phyloP scores from a whole-genome alignment of 1,284 basidiomycete species.

The Austroboletus rostrupii region DNA sequence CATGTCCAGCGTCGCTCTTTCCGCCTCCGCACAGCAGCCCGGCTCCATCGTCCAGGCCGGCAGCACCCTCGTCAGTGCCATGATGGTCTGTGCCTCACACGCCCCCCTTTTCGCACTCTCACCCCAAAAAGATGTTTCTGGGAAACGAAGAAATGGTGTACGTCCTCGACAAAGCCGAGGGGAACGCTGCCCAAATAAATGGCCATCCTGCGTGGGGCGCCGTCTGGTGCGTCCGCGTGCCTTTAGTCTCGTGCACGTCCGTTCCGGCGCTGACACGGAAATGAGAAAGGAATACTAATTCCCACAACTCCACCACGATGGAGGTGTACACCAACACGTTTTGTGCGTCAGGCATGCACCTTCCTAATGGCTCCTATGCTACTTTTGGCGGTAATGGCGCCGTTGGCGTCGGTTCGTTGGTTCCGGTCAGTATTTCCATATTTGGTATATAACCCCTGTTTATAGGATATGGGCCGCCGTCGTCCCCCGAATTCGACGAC shows the following conservation, averaged over 20 bases:
- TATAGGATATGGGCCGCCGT: neutral
- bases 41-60: constrained; percentile 48
- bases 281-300: constrained; percentile 28
- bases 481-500: constrained; percentile 43
- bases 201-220: constrained; percentile 42
- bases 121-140: constrained; percentile 47
- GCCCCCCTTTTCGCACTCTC: neutral
- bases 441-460: neutral
- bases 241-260: neutral
- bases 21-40: constrained; percentile 35
- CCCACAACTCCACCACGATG: constrained; percentile 54
- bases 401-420: constrained; percentile 59
- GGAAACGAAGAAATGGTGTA: constrained; percentile 46
- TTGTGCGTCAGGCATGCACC: constrained; percentile 73
- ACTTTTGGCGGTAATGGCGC: constrained; percentile 78
- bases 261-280: neutral
- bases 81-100: constrained; percentile 49
- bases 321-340: constrained; percentile 79
- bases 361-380: constrained; percentile 60
- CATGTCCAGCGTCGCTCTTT: constrained; percentile 16
- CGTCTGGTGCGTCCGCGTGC: constrained; percentile 33
- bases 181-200: constrained; percentile 37
- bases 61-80: constrained; percentile 54
- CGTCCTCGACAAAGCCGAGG: constrained; percentile 47
- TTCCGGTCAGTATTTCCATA: neutral